Conservation (phyloP, 1,139 yeast species). For the Kodamaea plutei region DNA sequence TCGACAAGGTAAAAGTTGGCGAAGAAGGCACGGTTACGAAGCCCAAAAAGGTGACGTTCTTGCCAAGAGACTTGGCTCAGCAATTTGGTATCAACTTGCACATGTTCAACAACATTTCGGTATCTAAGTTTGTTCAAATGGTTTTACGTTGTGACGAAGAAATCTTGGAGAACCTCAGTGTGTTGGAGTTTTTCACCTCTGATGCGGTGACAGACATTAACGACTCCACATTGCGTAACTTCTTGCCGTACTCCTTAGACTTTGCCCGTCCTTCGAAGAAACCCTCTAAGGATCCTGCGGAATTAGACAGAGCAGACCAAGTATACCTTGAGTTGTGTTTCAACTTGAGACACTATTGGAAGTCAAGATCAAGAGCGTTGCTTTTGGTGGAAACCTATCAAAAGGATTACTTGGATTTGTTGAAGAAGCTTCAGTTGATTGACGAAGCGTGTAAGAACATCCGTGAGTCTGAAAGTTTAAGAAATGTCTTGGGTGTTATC, state of each 20-base stretch:
- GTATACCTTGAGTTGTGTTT: constrained; percentile 74
- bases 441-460: constrained; percentile 66
- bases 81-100: constrained; percentile 92
- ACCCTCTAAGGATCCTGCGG: constrained; percentile 62
- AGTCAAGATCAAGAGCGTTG: constrained; percentile 75
- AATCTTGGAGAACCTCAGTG: constrained; percentile 61
- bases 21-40: constrained; percentile 25
- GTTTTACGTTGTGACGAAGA: constrained; percentile 72
- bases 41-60: constrained; percentile 49
- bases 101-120: constrained; percentile 61
- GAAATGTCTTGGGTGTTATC: constrained; percentile 67
- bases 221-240: constrained; percentile 56
- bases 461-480: constrained; percentile 59
- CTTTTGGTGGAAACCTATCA: constrained; percentile 64
- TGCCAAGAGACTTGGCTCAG: constrained; percentile 74
- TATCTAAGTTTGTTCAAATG: constrained; percentile 58
- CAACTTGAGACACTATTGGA: constrained; percentile 82
- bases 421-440: constrained; percentile 55
- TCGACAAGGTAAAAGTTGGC: constrained; percentile 15
- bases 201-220: constrained; percentile 74
- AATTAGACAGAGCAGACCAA: constrained; percentile 75
- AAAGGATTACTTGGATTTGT: constrained; percentile 68
- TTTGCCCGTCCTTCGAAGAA: constrained; percentile 30
- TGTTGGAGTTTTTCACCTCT: constrained; percentile 76
- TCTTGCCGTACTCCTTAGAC: constrained; percentile 68